A percentile compares a stretch with the other conserved stretches of the same genome.
These are phyloP conservation scores for Danielia reshetovae DNA, from an alignment of 805 yeast genomes.

Conservation along the genomic window DNA sequence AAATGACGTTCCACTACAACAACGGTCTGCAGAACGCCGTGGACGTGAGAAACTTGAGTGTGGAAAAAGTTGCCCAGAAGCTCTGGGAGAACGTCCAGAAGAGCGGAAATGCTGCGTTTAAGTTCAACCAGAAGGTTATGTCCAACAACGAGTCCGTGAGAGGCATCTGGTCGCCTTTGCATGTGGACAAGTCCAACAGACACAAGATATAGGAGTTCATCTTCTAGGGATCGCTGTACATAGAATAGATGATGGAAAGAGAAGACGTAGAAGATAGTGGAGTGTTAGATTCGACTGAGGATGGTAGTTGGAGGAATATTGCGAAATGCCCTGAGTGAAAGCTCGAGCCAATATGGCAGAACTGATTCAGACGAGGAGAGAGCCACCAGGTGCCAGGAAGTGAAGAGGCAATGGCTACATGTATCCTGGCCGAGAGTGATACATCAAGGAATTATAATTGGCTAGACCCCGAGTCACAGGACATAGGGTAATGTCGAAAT, in stretches of 20 bases:
- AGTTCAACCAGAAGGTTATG: slow-evolving; percentile 69
- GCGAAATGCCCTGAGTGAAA: no score
- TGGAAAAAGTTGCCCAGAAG: slow-evolving; percentile 60
- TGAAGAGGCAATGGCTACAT: no score
- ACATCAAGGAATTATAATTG: no score
- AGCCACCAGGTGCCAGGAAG: no score
- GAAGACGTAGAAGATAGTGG: neutral
- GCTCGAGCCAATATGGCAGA: no score
- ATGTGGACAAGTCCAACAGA: slow-evolving; percentile 47
- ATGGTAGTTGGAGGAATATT: neutral
- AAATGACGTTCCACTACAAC: slow-evolving; percentile 40
- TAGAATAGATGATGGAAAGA: neutral
- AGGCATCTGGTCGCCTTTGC: slow-evolving; percentile 98
- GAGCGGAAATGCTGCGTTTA: slow-evolving; percentile 62
- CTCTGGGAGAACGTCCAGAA: slow-evolving; percentile 60
- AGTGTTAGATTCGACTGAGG: no score
- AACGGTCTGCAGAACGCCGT: slow-evolving; percentile 40
- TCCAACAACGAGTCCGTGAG: slow-evolving; percentile 80
- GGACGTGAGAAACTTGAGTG: slow-evolving; percentile 71
- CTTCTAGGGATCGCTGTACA: no score
- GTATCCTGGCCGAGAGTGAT: no score
- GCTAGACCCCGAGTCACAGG: no score
- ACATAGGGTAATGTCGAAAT: no score
- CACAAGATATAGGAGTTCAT: slow-evolving; percentile 29
- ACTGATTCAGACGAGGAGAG: no score